Base-by-base conservation (phyloP, 176 grass and related monocot genomes). In the Elymus sibiricus region DNA sequence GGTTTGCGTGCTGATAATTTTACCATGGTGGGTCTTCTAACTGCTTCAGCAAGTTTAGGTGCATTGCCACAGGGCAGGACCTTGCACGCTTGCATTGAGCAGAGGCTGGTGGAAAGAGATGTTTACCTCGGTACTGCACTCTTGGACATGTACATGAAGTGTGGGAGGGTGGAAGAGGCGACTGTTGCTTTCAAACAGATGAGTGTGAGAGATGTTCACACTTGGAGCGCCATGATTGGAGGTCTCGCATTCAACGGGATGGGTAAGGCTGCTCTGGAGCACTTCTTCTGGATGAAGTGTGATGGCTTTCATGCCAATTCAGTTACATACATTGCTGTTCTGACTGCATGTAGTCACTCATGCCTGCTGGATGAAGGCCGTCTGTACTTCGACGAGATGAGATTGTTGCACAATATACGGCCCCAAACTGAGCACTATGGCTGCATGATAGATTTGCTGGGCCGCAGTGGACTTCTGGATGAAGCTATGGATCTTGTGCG, bases 61-160 rank as follows among this genome's bases (percentile, higher is more conserved):
- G 88, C 90, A 82, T 76, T 92, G 62, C 86, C 85, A 37, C 90
- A 89, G 79, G 93, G 90, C 29, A 90, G 85, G 64, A 46, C 88
- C 39, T 85, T 95, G 74, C 93, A 95, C 59, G 90, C 88, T 84
- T 88, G 65, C 65, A 55, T 90, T 4, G 90, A 92, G 77, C 83
- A 89, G 77, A 82, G 88, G 72, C 58, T 92, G 14, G 88, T 90
- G 7, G 83, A 90, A 67, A 44, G 62, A 38, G 93, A 95, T 89
- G 42, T 90, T 68, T 95, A 88, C 65, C 70, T 95, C 29, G 90
- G 80, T 15, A 92, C 93, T 39, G 76, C 90, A 88, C 81, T 95
- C n/a, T 9, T 95, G 86, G 90, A 95, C 80, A 95, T 95, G 93
- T 90, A 92, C 70, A 86, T 92, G 83, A 95, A 95, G 86, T 95